Evolutionary conservation across 768 basidiomycete genomes (phyloP), one percentile per base, ranked within the genome.

Genomic region (Pisolithus sp.): DNA sequence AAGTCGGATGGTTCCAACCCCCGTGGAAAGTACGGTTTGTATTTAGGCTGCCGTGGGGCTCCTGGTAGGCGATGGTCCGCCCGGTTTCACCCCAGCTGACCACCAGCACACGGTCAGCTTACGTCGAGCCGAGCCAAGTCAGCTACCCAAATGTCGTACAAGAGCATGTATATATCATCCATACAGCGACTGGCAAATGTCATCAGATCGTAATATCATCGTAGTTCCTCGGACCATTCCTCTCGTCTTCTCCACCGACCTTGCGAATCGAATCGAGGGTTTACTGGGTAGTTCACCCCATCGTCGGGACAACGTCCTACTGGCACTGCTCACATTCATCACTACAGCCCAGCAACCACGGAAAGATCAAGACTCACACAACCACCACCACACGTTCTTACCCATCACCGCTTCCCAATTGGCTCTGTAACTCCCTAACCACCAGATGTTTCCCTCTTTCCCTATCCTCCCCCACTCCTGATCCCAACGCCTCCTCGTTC

Each of bases 331-430:
- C 48, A 53, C 31, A 36, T 13, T 49, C 45, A 41, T 57, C n/a
- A 49, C 17, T 42, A 43, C 10, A 55, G 48, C 38, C 21, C 28
- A 38, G 53, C 28, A 56, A 30, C 34, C 43, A 42, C 40, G 26
- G 18, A 20, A 40, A 36, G 5, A 30, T 12, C 6, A 21, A 39
- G 21, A 82, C 85, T 78, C 67, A 94, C 93, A 69, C 56, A 93
- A 75, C 93, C 93, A 96, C 37, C 83, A 80, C 65, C 76, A 75
- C 50, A 67, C 65, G 52, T 71, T 78, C 31, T 59, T 67, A 8
- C 93, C 93, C 91, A 97, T 95, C 41, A 86, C 84, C 46, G 81
- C 78, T 57, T 78, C 76, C 93, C 93, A 96, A 57, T 84, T 85
- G 40, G 68, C 71, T 46, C 73, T 65, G 42, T 58, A 53, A 56